Evolutionary conservation across 78 protist genomes (phyloP).

Genomic region (Dictyostelium intermedium): DNA sequence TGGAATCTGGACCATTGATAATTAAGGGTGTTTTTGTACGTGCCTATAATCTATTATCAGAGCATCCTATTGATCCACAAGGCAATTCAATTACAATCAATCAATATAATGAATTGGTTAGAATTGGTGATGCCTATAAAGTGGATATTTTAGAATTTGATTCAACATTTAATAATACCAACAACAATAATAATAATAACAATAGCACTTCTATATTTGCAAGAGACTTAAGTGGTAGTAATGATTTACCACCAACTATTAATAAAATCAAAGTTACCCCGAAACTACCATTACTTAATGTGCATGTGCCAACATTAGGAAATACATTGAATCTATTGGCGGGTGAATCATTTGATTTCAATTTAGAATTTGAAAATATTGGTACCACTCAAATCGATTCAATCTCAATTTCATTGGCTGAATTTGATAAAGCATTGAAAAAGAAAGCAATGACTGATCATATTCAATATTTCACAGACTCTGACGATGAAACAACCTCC

Average conservation of each 20-base stretch:
- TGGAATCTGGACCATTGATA: constrained; percentile 51
- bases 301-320: constrained; percentile 25
- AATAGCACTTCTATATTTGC: neutral
- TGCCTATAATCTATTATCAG: constrained; percentile 34
- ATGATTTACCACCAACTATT: neutral
- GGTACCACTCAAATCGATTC: constrained; percentile 6
- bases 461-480: neutral
- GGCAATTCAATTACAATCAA: constrained; percentile 25
- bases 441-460: neutral
- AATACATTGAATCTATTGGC: constrained; percentile 20
- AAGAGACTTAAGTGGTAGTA: neutral
- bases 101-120: constrained; percentile 8
- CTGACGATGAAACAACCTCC: constrained; percentile 18
- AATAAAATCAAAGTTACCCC: constrained; percentile 33
- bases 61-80: constrained; percentile 64
- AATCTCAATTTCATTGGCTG: neutral
- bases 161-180: neutral
- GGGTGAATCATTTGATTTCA: constrained; percentile 15
- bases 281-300: constrained; percentile 15
- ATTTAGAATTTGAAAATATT: constrained; percentile 43
- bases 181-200: neutral
- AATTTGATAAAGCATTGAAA: constrained; percentile 31
- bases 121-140: constrained; percentile 30
- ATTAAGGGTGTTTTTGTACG: constrained; percentile 66
- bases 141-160: constrained; percentile 1